phyloP scores from a whole-genome alignment of 805 yeast genomes.

The Saccharomyces mikatae region DNA sequence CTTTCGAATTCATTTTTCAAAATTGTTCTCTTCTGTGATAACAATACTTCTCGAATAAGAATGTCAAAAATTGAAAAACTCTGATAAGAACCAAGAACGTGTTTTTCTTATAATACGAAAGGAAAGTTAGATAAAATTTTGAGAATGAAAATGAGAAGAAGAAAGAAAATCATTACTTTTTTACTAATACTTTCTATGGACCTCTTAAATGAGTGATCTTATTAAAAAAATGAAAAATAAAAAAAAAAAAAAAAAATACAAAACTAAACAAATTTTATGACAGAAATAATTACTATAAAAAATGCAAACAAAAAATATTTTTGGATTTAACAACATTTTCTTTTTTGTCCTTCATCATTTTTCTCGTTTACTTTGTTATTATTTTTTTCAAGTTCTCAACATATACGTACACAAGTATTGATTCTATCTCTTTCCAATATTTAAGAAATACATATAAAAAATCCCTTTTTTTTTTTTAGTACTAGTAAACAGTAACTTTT shows the following conservation, averaged over 20 bases:
- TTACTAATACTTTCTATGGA: constrained; percentile 1
- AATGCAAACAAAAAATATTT: neutral
- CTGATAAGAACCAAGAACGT: neutral
- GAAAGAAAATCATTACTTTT: neutral
- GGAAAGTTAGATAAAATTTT: neutral
- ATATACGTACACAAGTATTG: neutral
- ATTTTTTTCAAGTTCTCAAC: neutral
- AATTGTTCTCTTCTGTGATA: neutral
- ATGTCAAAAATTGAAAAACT: neutral
- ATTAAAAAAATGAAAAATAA: neutral
- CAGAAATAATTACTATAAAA: neutral
- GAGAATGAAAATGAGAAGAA: neutral
- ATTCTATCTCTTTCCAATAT: neutral
- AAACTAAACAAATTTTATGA: neutral
- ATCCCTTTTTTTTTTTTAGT: constrained; percentile 1
- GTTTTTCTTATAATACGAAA: neutral
- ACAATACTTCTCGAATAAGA: neutral
- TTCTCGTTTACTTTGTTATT: neutral
- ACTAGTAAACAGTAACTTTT: neutral
- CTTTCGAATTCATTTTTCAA: neutral
- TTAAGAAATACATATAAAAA: neutral
- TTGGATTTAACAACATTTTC: neutral
- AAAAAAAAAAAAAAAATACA: neutral
- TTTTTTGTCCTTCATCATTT: neutral
- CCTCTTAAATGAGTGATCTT: constrained; percentile 7